Base-by-base conservation (phyloP, 1,139 yeast genomes). In the Protomyces inouyei region DNA sequence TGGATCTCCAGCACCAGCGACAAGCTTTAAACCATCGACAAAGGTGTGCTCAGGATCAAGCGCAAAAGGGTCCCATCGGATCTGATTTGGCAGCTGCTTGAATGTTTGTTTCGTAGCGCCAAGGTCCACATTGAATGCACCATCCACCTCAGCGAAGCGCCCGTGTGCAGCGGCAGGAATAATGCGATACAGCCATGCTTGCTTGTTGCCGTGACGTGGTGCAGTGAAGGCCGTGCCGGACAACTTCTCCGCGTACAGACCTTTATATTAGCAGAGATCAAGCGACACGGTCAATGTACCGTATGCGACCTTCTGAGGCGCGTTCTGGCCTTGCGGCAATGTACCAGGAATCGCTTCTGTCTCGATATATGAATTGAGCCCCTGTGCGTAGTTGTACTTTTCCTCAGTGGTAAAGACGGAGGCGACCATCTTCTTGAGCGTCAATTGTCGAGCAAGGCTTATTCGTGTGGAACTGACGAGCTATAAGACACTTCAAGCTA, bases 1-100 rank as follows among this genome's bases (percentile, higher is more conserved):
- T 3, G 74, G 73, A 53, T 70, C 72, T 12, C 75, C 75, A 4
- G 74, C 70, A 0, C 73, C 75, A n/a, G 73, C 73, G 10, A 72
- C 60, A n/a, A 70, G 68, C 56, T 68, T 66, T 37, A 72, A 65
- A 3, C 75, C 75, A 37, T 69, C 67, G 14, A 71, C 64, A 64
- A 72, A 72, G 18, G 69, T 71, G 18, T 54, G 56, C 9, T 60
- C 63, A 14, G 68, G 64, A 48, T 67, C 67, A 25, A 72, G 65
- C 55, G 69, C 71, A 64, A 71, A 70, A n/a, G 75, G 73, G 40
- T 68, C 66, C 75, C 75, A 72, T 45, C 73, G 66, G 57, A 72
- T 60, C 66, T 72, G 75, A 9, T 51, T 25, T n/a, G 53, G 53
- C 9, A 51, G 21, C 37, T 51, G 53, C 37, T 51, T 25, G 37